A percentile compares a stretch with the other conserved stretches of the same genome.
These are phyloP conservation scores for Flammula alnicola DNA, from an alignment of 1,284 basidiomycete genomes.

Conservation along the genomic window DNA sequence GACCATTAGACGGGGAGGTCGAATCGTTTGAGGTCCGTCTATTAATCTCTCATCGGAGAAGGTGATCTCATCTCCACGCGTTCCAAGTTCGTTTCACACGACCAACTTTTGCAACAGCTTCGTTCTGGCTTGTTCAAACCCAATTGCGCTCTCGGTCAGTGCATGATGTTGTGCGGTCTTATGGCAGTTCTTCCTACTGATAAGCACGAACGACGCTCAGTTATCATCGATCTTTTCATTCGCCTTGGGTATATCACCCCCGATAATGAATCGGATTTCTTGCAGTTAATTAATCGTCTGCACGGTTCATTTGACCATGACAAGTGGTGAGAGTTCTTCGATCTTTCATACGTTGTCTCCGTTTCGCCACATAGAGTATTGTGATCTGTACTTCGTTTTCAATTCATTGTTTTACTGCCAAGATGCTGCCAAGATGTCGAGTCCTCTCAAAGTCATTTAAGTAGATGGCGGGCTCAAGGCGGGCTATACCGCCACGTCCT, in stretches of 20 bases:
- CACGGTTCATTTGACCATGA: conserved; percentile 72
- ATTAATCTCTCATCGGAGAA: neutral
- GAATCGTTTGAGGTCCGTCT: conserved; percentile 80
- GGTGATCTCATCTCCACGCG: neutral
- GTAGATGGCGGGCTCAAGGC: no score
- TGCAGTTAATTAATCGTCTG: conserved; percentile 73
- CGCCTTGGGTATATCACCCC: conserved; percentile 77
- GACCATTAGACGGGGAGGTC: conserved; percentile 90
- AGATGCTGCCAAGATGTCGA: no score
- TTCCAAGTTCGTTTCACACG: conserved; percentile 62
- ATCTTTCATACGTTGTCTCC: neutral
- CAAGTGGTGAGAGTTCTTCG: conserved; percentile 47
- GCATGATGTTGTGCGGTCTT: conserved; percentile 1
- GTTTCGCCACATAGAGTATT: neutral
- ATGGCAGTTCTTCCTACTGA: neutral
- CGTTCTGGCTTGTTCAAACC: conserved; percentile 79
- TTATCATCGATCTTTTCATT: conserved; percentile 85
- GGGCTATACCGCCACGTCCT: no score
- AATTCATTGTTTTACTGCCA: neutral
- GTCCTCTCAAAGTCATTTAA: no score
- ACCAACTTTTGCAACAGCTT: conserved; percentile 60
- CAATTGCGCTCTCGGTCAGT: conserved; percentile 79
- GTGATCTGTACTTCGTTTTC: no score
- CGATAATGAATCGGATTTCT: conserved; percentile 76
- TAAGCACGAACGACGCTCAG: conserved; percentile 44